Evolutionary conservation across 2,329 filamentous ascomycete genomes (phyloP).

Genomic region (Aspergillus transmontanensis): DNA sequence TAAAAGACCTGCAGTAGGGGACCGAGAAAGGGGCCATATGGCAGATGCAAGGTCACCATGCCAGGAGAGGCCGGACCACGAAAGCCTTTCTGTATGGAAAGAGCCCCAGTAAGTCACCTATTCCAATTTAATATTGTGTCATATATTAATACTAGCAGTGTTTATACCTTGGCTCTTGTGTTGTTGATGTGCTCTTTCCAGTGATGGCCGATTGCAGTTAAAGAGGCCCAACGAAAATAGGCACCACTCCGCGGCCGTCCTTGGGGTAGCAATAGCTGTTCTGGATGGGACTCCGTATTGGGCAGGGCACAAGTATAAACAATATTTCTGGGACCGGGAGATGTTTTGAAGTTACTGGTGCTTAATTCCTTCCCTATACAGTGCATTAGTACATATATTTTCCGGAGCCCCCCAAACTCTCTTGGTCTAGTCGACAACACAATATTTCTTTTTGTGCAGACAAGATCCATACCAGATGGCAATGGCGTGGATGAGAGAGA

Average conservation of each 20-base stretch:
- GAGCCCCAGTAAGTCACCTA: neutral
- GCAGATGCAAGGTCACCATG: neutral
- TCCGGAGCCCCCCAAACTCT: too few species aligned
- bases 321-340: neutral
- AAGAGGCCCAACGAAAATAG: neutral
- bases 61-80: neutral
- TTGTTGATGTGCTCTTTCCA: neutral
- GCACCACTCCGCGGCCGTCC: neutral
- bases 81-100: accelerated
- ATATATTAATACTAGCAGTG: neutral
- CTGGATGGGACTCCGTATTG: too few species aligned
- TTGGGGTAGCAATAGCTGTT: too few species aligned
- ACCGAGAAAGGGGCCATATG: too few species aligned
- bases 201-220: neutral
- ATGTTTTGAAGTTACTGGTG: neutral
- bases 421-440: too few species aligned
- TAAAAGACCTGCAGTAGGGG: neutral
- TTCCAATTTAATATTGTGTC: neutral
- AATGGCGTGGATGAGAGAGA: too few species aligned
- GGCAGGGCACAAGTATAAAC: neutral
- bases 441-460: too few species aligned
- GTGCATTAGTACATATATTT: neutral
- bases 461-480: too few species aligned
- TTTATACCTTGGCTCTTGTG: neutral
- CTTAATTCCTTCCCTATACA: neutral